A percentile compares a stretch with the other conserved stretches of the same genome.
These are phyloP conservation scores for Senna tora DNA, from an alignment of 306 rosid species.

Conservation along the genomic window DNA sequence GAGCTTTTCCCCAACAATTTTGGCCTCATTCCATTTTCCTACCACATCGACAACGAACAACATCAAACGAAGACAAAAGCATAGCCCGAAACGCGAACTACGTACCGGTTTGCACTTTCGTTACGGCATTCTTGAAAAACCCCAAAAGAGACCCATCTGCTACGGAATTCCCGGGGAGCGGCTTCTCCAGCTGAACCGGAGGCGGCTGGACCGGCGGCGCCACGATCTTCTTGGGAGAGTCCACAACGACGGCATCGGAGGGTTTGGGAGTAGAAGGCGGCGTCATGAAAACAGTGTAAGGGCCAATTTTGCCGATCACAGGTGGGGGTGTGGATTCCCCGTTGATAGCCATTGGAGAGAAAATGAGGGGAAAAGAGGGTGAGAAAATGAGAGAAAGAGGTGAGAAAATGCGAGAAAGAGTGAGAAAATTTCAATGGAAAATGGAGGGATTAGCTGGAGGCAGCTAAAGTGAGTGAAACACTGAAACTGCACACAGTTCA, in stretches of 20 bases:
- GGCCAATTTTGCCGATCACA: slow-evolving; percentile 89
- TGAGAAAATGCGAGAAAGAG: slow-evolving; percentile 7
- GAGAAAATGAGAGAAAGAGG: slow-evolving; percentile 3
- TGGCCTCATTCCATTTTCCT: neutral
- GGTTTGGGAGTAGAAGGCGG: slow-evolving; percentile 89
- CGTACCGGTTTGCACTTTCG: slow-evolving; percentile 79
- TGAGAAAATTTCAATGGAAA: neutral
- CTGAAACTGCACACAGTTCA: slow-evolving; percentile 45
- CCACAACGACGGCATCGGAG: slow-evolving; percentile 39
- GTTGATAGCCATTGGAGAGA: slow-evolving; percentile 70
- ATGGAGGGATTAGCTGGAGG: neutral
- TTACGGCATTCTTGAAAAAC: slow-evolving; percentile 74
- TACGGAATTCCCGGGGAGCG: slow-evolving; percentile 36
- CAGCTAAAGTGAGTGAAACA: slow-evolving; percentile 3
- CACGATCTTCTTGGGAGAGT: slow-evolving; percentile 72
- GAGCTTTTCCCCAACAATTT: neutral
- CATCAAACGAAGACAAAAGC: neutral
- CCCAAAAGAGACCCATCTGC: slow-evolving; percentile 59
- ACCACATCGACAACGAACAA: neutral
- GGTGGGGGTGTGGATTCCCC: slow-evolving; percentile 85
- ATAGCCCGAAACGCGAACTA: neutral
- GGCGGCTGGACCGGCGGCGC: slow-evolving; percentile 77
- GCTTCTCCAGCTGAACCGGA: slow-evolving; percentile 72
- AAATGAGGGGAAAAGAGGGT: neutral
- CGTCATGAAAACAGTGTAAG: slow-evolving; percentile 97